Percentiles rank a stretch among this genome's conserved stretches.
These are phyloP conservation scores for Ophiosphaerella korrae DNA, from an alignment of 2,329 filamentous ascomycete genomes.

Conservation along the genomic window DNA sequence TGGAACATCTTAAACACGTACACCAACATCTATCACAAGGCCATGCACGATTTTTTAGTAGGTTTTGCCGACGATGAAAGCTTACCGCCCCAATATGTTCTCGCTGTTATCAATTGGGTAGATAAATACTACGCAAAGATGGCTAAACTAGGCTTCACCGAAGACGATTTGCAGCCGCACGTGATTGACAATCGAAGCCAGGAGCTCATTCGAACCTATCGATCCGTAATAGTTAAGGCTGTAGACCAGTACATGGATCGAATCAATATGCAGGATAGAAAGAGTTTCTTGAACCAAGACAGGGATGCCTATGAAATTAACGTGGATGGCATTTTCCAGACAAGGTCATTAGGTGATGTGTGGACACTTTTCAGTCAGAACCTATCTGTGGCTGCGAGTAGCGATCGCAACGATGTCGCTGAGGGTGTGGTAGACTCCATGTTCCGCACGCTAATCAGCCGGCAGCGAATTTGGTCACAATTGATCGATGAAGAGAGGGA, in stretches of 20 bases:
- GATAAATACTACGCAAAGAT: slow-evolving; percentile 97
- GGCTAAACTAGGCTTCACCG: slow-evolving; percentile 80
- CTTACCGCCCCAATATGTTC: slow-evolving; percentile 82
- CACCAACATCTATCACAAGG: slow-evolving; percentile 84
- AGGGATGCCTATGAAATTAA: slow-evolving; percentile 76
- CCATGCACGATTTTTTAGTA: slow-evolving; percentile 94
- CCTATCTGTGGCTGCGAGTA: slow-evolving; percentile 81
- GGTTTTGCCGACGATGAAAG: slow-evolving; percentile 82
- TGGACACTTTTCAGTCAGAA: slow-evolving; percentile 98
- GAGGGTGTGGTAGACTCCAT: slow-evolving; percentile 97
- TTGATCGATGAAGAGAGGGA: slow-evolving; percentile 85
- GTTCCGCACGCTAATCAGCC: slow-evolving; percentile 81
- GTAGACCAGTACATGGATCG: slow-evolving; percentile 98
- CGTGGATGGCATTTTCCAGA: slow-evolving; percentile 88
- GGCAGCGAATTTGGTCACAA: slow-evolving; percentile 84
- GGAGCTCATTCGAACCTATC: slow-evolving; percentile 91
- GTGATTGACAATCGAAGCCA: slow-evolving; percentile 88
- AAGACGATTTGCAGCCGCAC: slow-evolving; percentile 79
- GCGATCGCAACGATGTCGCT: slow-evolving; percentile 84
- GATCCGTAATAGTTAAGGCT: slow-evolving; percentile 91
- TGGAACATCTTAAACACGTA: slow-evolving; percentile 96
- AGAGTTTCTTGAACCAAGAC: slow-evolving; percentile 78
- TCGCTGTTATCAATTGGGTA: slow-evolving; percentile 92
- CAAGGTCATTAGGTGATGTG: slow-evolving; percentile 88
- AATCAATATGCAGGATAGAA: slow-evolving; percentile 81